phyloP scores from a whole-genome alignment of 768 basidiomycete genomes.

The Amanita subjunquillea region DNA sequence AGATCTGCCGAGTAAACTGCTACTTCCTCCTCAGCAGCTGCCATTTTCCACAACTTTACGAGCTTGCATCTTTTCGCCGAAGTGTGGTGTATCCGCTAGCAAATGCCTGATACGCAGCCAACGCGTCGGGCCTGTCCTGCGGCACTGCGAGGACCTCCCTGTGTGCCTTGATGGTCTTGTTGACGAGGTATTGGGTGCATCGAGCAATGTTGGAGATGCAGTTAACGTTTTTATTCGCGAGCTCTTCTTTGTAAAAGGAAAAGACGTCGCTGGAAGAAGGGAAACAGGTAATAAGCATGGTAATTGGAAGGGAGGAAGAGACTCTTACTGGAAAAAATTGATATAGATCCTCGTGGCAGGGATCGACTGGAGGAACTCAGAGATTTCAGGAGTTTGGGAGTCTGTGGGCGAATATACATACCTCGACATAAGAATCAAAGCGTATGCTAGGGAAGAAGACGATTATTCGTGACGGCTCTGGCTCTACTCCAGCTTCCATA shows the following conservation, averaged over 20 bases:
- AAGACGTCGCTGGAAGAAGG: neutral
- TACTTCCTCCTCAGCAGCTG: neutral
- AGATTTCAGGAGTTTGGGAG: too few species aligned
- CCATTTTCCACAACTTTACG: neutral
- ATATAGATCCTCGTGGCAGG: neutral
- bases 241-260: constrained; percentile 4
- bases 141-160: neutral
- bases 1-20: too few species aligned
- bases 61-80: neutral
- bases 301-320: too few species aligned
- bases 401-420: too few species aligned
- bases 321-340: constrained; percentile 1
- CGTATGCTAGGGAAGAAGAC: neutral
- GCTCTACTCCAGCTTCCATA: too few species aligned
- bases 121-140: neutral
- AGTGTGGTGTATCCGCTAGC: neutral
- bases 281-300: too few species aligned
- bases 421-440: constrained; percentile 4
- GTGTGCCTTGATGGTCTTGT: neutral
- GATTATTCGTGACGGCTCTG: too few species aligned
- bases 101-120: neutral
- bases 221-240: neutral
- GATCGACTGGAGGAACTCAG: too few species aligned
- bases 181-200: neutral
- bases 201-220: constrained; percentile 4